phyloP scores from a whole-genome alignment of 139 green algal species.

The Pseudopediastrum boryanum region DNA sequence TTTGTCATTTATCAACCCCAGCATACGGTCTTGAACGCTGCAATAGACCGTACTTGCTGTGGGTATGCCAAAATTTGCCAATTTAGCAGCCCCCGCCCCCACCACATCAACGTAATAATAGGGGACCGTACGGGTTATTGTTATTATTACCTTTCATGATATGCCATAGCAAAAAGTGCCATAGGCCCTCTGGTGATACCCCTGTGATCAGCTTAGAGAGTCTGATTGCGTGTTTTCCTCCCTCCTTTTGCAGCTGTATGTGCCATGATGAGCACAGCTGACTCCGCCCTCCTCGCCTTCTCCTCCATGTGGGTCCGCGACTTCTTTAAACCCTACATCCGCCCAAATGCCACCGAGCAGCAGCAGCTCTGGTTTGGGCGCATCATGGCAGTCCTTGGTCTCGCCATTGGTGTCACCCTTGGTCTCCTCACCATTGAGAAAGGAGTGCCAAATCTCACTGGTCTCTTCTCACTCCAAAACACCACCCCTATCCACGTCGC shows the following conservation, averaged over 20 bases:
- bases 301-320: conserved; percentile 49
- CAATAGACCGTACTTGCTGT: too few species aligned
- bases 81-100: too few species aligned
- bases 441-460: conserved; percentile 22
- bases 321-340: conserved; percentile 52
- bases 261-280: conserved; percentile 61
- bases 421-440: conserved; percentile 32
- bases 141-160: too few species aligned
- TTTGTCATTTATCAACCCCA: too few species aligned
- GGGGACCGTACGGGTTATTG: too few species aligned
- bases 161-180: too few species aligned
- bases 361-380: conserved; percentile 44
- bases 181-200: too few species aligned
- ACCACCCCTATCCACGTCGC: conserved; percentile 57
- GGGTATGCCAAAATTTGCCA: too few species aligned
- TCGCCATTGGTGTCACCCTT: conserved; percentile 24
- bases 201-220: too few species aligned
- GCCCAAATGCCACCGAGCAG: background rate
- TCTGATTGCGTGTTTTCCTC: too few species aligned
- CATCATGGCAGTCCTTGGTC: conserved; percentile 7
- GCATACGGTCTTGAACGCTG: too few species aligned
- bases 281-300: conserved; percentile 53
- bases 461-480: conserved; percentile 34
- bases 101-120: too few species aligned
- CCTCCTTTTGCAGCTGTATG: conserved; percentile 49